Base-by-base conservation (phyloP, 2,329 filamentous ascomycete genomes). In the Myriosclerotinia duriaeana region DNA sequence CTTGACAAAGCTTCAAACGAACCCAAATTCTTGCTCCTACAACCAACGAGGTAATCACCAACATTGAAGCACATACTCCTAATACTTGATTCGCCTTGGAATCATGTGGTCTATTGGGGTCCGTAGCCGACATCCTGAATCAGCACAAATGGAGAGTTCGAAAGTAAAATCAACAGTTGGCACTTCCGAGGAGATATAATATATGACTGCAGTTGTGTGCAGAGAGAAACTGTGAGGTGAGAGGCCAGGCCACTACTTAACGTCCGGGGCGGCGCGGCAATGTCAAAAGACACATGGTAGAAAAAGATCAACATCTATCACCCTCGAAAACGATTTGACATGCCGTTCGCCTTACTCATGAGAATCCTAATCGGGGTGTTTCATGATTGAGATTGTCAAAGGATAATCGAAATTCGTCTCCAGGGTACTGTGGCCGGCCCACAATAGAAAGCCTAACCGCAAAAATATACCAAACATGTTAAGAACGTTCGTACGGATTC, bases 1-100 rank as follows among this genome's bases (percentile, higher is more conserved):
- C 53, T n/a, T 65, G 52, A 46, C 44, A 44, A 50, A 58, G 44
- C 20, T 58, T 65, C 30, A 58, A 36, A 34, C 63, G 53, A 8
- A 36, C 44, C 53, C 38, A 65, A 0, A 65, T 30, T 59, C 63
- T 58, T 8, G 53, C 44, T 26, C 17, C 53, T 12, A 65, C 63
- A 5, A 65, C 63, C 44, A 65, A 6, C 34, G 53, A 59, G 12
- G 38, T 58, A 17, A 65, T 38, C 15, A 65, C 53, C 36, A 65
- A 58, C 63, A 65, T 65, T 17, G 63, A 22, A 40, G 63, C 52
- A 36, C 53, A 65, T 59, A 65, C 53, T 52, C 53, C 63, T 34
- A 58, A 34, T 9, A 65, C 48, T 44, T 65, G 63, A 17, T n/a
- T 20, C 6, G 11, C 63, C 44, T 50, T 58, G 22, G 63, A 65